phyloP scores from a whole-genome alignment of 352 stramenopile species.

The Thraustotheca clavata region DNA sequence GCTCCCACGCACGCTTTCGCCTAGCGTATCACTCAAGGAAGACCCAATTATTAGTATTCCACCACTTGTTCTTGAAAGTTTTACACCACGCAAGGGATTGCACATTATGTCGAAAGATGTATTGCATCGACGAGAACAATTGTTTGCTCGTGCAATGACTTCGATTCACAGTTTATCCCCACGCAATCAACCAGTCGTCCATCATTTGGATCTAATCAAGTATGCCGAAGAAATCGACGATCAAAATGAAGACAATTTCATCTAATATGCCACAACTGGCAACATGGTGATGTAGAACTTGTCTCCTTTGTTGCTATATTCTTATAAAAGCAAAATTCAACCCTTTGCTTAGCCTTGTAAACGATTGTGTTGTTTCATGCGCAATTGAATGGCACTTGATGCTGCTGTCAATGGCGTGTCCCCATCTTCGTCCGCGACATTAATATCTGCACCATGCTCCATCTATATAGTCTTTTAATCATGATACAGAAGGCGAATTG shows the following conservation, averaged over 20 bases:
- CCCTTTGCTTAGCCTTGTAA: background rate
- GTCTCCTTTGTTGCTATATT: background rate
- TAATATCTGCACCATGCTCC: constrained; percentile 42
- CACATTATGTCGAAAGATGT: constrained; percentile 20
- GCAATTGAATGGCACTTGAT: constrained; percentile 31
- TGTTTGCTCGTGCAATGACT: constrained; percentile 67
- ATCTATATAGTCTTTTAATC: constrained; percentile 28
- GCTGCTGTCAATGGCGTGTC: constrained; percentile 45
- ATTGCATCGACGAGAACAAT: constrained; percentile 47
- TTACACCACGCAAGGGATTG: constrained; percentile 9
- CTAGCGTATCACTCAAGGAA: constrained; percentile 2
- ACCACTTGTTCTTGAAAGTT: background rate
- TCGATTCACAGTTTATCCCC: constrained; percentile 69
- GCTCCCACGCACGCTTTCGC: background rate
- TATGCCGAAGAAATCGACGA: constrained; percentile 74
- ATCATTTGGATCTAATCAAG: constrained; percentile 77
- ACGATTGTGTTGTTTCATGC: constrained; percentile 17
- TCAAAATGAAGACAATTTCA: constrained; percentile 26
- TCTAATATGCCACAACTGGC: background rate
- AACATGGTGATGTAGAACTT: background rate
- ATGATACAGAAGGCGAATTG: background rate
- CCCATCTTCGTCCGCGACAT: constrained; percentile 58
- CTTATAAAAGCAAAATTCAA: background rate
- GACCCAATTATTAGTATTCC: constrained; percentile 7
- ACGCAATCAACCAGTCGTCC: constrained; percentile 64